Evolutionary conservation across 352 stramenopile species (phyloP), one percentile per base, ranked within the genome.

Genomic region (Pythium apleroticum): DNA sequence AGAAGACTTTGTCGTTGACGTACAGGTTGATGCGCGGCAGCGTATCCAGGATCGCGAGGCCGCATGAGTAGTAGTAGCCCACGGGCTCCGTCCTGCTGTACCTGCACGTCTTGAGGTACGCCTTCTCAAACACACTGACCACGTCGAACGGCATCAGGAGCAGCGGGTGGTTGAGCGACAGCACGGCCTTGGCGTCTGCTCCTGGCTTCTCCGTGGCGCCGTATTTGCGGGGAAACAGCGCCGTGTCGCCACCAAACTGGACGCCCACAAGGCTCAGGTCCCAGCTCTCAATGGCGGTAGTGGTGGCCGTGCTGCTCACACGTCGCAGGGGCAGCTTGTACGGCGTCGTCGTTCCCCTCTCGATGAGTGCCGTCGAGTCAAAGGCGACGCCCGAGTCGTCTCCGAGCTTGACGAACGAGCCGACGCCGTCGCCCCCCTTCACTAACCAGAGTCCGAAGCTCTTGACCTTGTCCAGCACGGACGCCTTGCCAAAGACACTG

Each of bases 11-110:
- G 17, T 20, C 5, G 31, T 45, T 50, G 28, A 65, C 1, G 25
- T 53, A 65, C 4, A 65, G 33, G 6, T 20, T 46, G 31, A 65
- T 65, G 15, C 33, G 48, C n/a, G 58, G 58, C 14, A 65, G 49
- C 12, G 46, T 39, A 0, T 28, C 48, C 24, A 52, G 27, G 31
- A 58, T 9, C 3, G 33, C 35, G 4, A 37, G n/a, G 2, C 30
- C 30, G 25, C 58, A 65, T 10, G 33, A 4, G 19, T 43, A 58
- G 22, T 37, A 57, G 0, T 11, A 8, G 33, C 30, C 48, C 20
- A 39, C 15, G 20, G 50, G 15, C 19, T 35, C 45, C 17, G 41
- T 56, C 27, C 30, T 46, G 41, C 27, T 20, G 14, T 25, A 41
- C 14, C 25, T 30, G 25, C 58, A 65, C 46, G 37, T 7, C 5